Conservation (phyloP, 2,329 filamentous ascomycete genomes). For the Trichoderma sp. region DNA sequence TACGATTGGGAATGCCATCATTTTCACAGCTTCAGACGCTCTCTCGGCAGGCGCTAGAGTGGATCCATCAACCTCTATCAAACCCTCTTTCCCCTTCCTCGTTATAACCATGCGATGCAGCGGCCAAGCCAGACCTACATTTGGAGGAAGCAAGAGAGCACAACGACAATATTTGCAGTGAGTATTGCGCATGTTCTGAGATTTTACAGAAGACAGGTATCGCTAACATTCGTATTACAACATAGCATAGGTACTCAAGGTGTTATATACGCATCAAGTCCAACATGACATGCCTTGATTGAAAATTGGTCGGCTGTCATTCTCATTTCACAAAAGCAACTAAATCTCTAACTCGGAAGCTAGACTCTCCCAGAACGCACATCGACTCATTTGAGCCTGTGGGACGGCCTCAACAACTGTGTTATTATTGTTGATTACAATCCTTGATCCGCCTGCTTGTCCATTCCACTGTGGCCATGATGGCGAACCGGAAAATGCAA, state of each 20-base stretch:
- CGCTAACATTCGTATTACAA: neutral
- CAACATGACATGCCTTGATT: neutral
- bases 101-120: neutral
- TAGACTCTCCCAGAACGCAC: slow-evolving; percentile 24
- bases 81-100: neutral
- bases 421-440: slow-evolving; percentile 27
- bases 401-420: slow-evolving; percentile 22
- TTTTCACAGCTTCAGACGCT: no score
- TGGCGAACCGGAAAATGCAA: slow-evolving; percentile 31
- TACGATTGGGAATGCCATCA: no score
- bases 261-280: neutral
- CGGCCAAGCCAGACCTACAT: neutral
- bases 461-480: slow-evolving; percentile 27
- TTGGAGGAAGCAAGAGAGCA: neutral
- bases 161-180: neutral
- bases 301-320: neutral
- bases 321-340: neutral
- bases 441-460: slow-evolving; percentile 16
- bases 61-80: no score
- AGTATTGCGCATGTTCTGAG: neutral
- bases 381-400: slow-evolving; percentile 23
- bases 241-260: neutral
- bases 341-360: slow-evolving; percentile 18
- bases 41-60: no score
- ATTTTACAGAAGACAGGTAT: neutral